Evolutionary conservation across 768 basidiomycete species (phyloP), one percentile per base, ranked within the genome.

Genomic region (Tephrocybe sp.): DNA sequence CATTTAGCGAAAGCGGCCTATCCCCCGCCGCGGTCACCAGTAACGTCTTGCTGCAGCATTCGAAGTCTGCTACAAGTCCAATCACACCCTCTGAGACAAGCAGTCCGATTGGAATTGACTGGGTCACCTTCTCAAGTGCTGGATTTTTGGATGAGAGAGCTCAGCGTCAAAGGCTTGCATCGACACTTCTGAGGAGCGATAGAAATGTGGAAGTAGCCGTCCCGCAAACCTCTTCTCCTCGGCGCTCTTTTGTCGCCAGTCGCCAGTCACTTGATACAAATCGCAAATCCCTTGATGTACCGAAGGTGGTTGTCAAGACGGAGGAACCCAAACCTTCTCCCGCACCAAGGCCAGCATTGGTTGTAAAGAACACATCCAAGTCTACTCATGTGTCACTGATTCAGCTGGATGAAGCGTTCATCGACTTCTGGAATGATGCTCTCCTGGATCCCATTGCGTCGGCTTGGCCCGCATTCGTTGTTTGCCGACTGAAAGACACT

Each of bases 351-450:
- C 7, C 40, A 31, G 32, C 32, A 12, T 11, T 22, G 16, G 44
- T 38, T 20, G 41, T 59, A 57, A 73, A 70, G 42, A 54, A 62
- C 30, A 51, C 60, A 20, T 70, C 74, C n/a, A 75, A 62, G 53
- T 69, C 75, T 17, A 73, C 75, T 0, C 64, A 67, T 8, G 65
- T 84, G 10, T 67, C 73, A 12, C 56, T 80, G 32, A 67, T 83
- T n/a, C 76, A 82, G 53, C 61, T 92, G 10, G 89, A 92, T 59
- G 89, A 91, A 59, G 87, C 88, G 1, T 91, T 92, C 63, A 68
- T 90, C 48, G 89, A 92, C 64, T 89, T 89, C 62, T 91, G 88
- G 87, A 78, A 75, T 45, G 89, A 92, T 60, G 78, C 87, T 1
- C 62, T 90, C 30, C 68, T 84, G 13, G 89, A 92, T 59, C 81